These are phyloP conservation scores for Trichosporon faecale DNA, from an alignment of 1,284 basidiomycete species.

Conservation along the genomic window DNA sequence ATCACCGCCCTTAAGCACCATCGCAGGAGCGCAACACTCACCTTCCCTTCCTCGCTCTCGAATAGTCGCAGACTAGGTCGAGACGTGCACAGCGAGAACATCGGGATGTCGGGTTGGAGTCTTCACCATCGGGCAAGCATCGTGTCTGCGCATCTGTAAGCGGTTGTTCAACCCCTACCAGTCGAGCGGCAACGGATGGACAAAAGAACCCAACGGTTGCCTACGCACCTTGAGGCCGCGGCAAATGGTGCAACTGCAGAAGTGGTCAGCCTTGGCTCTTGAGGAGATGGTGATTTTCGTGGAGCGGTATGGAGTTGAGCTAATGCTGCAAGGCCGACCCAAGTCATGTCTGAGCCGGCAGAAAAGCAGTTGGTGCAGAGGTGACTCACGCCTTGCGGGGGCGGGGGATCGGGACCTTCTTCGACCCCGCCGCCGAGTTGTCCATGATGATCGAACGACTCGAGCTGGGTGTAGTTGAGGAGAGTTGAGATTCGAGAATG, in stretches of 20 bases:
- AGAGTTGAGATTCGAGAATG: neutral
- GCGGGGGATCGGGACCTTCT: constrained; percentile 20
- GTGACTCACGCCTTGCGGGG: constrained; percentile 26
- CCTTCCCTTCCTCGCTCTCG: constrained; percentile 18
- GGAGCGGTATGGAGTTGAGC: neutral
- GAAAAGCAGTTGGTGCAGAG: neutral
- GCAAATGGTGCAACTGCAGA: constrained; percentile 18
- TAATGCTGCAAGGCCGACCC: neutral
- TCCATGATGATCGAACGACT: constrained; percentile 4
- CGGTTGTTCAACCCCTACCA: neutral
- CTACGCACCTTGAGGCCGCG: constrained; percentile 19
- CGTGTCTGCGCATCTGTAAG: constrained; percentile 14
- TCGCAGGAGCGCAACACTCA: neutral
- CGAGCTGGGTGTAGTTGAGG: neutral
- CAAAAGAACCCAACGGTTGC: neutral
- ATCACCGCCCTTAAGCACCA: neutral
- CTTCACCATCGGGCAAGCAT: constrained; percentile 22
- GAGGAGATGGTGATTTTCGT: neutral
- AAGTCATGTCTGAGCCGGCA: neutral
- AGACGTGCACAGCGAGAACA: constrained; percentile 26
- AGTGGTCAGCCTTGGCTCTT: constrained; percentile 8
- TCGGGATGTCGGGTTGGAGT: constrained; percentile 17
- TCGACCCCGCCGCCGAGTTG: neutral
- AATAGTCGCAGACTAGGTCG: constrained; percentile 18
- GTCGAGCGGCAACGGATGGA: neutral